Evolutionary conservation across 1,139 yeast species (phyloP), one percentile per base, ranked within the genome.

Genomic region (Hanseniaspora gamundiae): DNA sequence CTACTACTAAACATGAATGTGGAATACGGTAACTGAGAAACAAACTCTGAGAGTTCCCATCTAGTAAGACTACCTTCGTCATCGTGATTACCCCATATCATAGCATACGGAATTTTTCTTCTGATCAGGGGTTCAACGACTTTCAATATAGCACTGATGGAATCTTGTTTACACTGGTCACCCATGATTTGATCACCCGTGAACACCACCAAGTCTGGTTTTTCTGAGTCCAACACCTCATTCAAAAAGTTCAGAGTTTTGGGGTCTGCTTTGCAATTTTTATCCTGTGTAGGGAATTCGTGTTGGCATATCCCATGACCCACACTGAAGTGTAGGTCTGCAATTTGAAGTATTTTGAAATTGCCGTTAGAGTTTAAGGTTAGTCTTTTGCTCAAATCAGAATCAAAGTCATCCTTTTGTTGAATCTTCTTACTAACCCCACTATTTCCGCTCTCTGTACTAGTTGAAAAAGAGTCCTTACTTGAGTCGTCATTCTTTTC

Each of bases 181-280:
- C 68, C 60, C 64, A 76, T 78, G 1, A 85, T 69, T 59, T 83
- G 94, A 62, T 88, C 96, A 11, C 97, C 97, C 0, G 95, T 78
- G 47, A 84, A 64, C 0, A 86, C 87, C 1, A 84, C 91, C 39
- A 86, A 61, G 56, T 87, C 85, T 0, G 96, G 96, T 31, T 71
- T 61, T 56, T 88, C 96, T 1, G 68, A 47, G 49, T 81, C 88
- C 43, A 88, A 64, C 0, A 83, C 80, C 28, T 63, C 59, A 22
- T 74, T 70, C n/a, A 87, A 58, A 56, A 85, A 84, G 19, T 62
- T 59, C 35, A 74, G 51, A 0, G 95, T 82, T 46, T 80, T 70
- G 0, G 74, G 70, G 57, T 87, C 96, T 0, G 96, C 95, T 47
- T 69, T 62, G 55, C 96, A 87, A 9, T 63, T 64, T 2, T 68